Conservation (phyloP, 192 early-diverging fungal species). For the Entomortierella beljakovae region DNA sequence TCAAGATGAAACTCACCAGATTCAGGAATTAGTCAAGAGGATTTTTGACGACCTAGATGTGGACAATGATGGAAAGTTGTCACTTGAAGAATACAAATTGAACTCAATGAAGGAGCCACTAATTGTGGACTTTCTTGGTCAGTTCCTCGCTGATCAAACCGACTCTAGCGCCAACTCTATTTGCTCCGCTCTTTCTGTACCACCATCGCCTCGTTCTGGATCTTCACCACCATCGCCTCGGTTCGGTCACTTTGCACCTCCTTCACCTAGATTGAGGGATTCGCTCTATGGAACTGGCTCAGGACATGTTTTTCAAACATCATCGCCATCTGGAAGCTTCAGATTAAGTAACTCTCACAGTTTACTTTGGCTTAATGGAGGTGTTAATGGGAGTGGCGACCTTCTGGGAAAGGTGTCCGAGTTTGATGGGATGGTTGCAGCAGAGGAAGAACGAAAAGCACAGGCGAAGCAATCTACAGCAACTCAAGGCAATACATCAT, state of each 20-base stretch:
- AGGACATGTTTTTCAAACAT: conserved; percentile 48
- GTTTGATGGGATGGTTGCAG: conserved; percentile 50
- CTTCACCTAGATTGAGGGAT: conserved; percentile 48
- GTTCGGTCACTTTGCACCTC: conserved; percentile 48
- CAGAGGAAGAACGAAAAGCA: conserved; percentile 44
- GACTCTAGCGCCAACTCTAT: conserved; percentile 49
- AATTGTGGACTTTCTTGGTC: conserved; percentile 81
- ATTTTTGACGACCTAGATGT: conserved; percentile 87
- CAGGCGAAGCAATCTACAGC: conserved; percentile 17
- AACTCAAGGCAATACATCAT: neutral
- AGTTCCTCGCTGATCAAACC: conserved; percentile 73
- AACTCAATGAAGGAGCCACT: conserved; percentile 84
- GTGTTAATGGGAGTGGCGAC: conserved; percentile 49
- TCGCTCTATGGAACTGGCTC: conserved; percentile 46
- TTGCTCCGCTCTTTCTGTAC: conserved; percentile 49
- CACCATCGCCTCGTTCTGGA: conserved; percentile 42
- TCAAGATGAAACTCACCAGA: conserved; percentile 74
- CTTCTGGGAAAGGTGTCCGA: conserved; percentile 49
- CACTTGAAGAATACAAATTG: conserved; percentile 80
- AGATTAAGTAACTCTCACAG: conserved; percentile 49
- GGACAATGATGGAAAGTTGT: conserved; percentile 80
- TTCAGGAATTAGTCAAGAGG: conserved; percentile 72
- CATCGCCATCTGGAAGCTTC: conserved; percentile 50
- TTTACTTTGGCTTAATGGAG: conserved; percentile 49
- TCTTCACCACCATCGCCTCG: conserved; percentile 53